Conservation (phyloP, 2,329 filamentous ascomycete species). For the Cadophora malorum region DNA sequence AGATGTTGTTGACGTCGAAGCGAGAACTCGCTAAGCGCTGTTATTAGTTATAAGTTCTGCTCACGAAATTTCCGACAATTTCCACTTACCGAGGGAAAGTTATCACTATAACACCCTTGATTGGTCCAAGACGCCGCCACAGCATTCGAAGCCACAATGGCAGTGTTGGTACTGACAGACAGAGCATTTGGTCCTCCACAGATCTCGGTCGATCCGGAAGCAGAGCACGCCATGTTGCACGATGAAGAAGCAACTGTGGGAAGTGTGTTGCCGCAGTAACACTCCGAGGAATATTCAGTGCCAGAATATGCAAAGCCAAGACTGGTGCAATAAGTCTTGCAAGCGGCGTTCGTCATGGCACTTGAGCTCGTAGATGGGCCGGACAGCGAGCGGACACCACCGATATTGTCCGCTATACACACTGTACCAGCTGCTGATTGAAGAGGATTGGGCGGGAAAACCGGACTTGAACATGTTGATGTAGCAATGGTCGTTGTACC, state of each 20-base stretch:
- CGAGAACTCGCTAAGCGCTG: slow-evolving; percentile 4
- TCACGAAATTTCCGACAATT: too few relatives aligned
- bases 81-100: slow-evolving; percentile 12
- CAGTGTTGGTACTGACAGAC: neutral
- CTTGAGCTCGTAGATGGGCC: neutral
- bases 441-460: neutral
- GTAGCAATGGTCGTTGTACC: neutral
- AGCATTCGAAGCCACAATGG: neutral
- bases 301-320: neutral
- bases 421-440: neutral
- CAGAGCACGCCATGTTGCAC: slow-evolving; percentile 11
- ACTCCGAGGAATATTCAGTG: neutral
- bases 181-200: slow-evolving; percentile 14
- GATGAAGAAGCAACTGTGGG: neutral
- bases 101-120: slow-evolving; percentile 11
- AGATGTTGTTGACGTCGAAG: slow-evolving; percentile 3
- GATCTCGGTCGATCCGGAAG: slow-evolving; percentile 1
- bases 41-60: too few relatives aligned
- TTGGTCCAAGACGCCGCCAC: neutral
- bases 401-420: neutral
- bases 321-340: neutral
- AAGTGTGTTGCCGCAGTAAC: neutral
- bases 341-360: neutral
- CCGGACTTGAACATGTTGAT: neutral
- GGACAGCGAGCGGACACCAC: neutral